Evolutionary conservation across 2,329 filamentous ascomycete genomes (phyloP).

Genomic region (Claviceps monticola): DNA sequence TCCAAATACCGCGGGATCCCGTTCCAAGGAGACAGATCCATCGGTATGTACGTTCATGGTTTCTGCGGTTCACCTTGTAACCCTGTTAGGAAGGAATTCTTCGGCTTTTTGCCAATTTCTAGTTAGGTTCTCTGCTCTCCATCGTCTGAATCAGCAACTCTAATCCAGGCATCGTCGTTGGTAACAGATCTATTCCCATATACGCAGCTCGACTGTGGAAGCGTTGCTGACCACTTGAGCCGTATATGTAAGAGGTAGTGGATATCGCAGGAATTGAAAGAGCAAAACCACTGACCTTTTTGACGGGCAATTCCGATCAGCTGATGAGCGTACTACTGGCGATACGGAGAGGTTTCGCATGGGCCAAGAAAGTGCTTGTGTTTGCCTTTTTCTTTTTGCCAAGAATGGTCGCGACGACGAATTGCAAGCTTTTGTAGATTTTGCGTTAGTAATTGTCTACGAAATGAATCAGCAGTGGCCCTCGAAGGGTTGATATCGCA

Average conservation of each 20-base stretch:
- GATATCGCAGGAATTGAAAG: neutral
- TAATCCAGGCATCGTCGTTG: neutral
- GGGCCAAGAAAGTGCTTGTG: neutral
- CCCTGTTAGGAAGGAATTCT: no score
- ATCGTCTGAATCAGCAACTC: neutral
- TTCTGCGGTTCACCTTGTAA: neutral
- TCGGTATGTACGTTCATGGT: slow-evolving; percentile 21
- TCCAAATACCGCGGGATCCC: slow-evolving; percentile 17
- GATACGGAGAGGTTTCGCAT: neutral
- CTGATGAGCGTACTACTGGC: slow-evolving; percentile 1
- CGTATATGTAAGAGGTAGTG: neutral
- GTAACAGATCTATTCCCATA: neutral
- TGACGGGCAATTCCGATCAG: neutral
- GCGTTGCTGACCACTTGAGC: neutral
- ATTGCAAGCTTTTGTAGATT: neutral
- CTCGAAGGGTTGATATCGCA: neutral
- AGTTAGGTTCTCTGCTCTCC: neutral
- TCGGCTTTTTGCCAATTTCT: neutral
- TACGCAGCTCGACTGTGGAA: neutral
- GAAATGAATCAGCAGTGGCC: no score
- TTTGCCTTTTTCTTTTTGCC: neutral
- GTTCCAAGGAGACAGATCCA: slow-evolving; percentile 17
- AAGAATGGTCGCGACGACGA: neutral
- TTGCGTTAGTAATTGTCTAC: neutral
- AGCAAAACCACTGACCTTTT: neutral